Conservation (phyloP, 352 stramenopile species). For the Peronospora destructor region DNA sequence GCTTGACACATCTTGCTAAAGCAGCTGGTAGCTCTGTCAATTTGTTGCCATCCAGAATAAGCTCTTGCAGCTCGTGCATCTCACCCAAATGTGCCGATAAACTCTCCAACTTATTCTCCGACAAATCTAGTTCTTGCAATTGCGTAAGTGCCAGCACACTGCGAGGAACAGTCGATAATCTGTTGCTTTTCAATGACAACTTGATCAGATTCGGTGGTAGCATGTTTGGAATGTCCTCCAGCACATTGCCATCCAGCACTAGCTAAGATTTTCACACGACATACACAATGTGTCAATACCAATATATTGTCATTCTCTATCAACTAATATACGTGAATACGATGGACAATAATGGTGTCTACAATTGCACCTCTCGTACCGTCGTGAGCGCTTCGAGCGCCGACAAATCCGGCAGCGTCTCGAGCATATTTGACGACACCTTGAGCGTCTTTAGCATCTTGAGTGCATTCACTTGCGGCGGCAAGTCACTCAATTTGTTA, state of each 20-base stretch:
- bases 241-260: slow-evolving; percentile 65
- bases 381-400: slow-evolving; percentile 58
- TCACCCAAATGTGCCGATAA: slow-evolving; percentile 42
- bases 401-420: slow-evolving; percentile 57
- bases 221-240: slow-evolving; percentile 42
- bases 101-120: slow-evolving; percentile 42
- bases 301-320: too few relatives aligned
- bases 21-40: slow-evolving; percentile 37
- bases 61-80: slow-evolving; percentile 51
- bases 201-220: slow-evolving; percentile 72
- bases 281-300: too few relatives aligned
- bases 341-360: too few relatives aligned
- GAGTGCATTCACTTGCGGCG: slow-evolving; percentile 31
- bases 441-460: slow-evolving; percentile 70
- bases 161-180: slow-evolving; percentile 35
- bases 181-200: slow-evolving; percentile 66
- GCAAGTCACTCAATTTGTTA: slow-evolving; percentile 58
- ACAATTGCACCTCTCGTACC: slow-evolving; percentile 21
- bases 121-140: slow-evolving; percentile 67
- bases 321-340: too few relatives aligned
- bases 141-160: slow-evolving; percentile 40
- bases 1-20: slow-evolving; percentile 53
- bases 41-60: slow-evolving; percentile 61
- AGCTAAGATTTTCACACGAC: slow-evolving; percentile 28
- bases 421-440: slow-evolving; percentile 49